Conservation (phyloP, 768 basidiomycete genomes). For the Xerocomus spinulosus region DNA sequence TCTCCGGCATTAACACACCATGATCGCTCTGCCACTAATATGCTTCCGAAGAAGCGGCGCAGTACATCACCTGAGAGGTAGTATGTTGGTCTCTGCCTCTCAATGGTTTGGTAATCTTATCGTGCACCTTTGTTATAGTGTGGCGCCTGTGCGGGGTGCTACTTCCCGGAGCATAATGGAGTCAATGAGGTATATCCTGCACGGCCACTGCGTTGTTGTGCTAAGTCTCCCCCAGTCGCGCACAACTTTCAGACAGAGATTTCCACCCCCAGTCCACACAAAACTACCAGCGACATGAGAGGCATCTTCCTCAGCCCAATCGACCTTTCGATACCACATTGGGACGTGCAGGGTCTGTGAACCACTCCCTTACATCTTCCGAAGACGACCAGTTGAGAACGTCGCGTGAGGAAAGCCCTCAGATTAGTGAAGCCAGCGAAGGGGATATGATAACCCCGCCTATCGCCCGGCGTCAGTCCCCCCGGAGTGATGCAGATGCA, state of each 20-base stretch:
- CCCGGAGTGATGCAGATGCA: slow-evolving; percentile 25
- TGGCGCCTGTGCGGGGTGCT: slow-evolving; percentile 9
- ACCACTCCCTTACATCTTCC: slow-evolving; percentile 22
- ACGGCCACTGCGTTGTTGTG: neutral
- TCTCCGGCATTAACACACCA: slow-evolving; percentile 27
- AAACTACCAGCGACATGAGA: slow-evolving; percentile 13
- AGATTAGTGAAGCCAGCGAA: slow-evolving; percentile 31
- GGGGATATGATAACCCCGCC: slow-evolving; percentile 14
- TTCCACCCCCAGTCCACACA: slow-evolving; percentile 7
- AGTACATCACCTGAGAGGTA: slow-evolving; percentile 29
- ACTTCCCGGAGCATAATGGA: slow-evolving; percentile 20
- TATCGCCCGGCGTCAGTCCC: slow-evolving; percentile 20
- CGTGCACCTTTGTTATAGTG: slow-evolving; percentile 7
- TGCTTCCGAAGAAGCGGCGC: slow-evolving; percentile 31
- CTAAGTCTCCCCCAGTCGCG: slow-evolving; percentile 18
- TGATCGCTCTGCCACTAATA: slow-evolving; percentile 27
- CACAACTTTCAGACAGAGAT: slow-evolving; percentile 19
- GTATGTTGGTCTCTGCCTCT: slow-evolving; percentile 17
- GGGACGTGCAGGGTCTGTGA: slow-evolving; percentile 15
- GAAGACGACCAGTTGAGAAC: slow-evolving; percentile 28
- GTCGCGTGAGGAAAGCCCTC: slow-evolving; percentile 29
- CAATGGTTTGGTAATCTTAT: slow-evolving; percentile 9
- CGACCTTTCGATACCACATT: slow-evolving; percentile 5
- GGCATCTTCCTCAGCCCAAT: slow-evolving; percentile 3
- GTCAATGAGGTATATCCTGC: slow-evolving; percentile 25